Evolutionary conservation across 129 eudicot species (phyloP).

Genomic region (Lactuca sativa): DNA sequence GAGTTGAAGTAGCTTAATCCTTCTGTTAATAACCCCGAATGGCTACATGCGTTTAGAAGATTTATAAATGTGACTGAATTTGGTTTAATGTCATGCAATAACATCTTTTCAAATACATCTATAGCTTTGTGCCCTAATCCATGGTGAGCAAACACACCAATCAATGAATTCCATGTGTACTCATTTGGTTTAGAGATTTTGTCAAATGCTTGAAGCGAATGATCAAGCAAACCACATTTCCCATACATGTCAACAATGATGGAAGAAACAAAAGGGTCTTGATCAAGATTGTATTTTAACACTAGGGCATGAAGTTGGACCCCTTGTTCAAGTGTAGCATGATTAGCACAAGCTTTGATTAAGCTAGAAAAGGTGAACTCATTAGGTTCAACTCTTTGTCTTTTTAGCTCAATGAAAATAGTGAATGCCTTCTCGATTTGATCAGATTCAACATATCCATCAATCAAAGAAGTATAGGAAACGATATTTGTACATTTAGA

Average conservation of each 20-base stretch:
- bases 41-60: conserved; percentile 50
- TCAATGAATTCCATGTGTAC: conserved; percentile 42
- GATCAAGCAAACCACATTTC: conserved; percentile 50
- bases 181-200: conserved; percentile 24
- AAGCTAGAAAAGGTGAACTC: conserved; percentile 55
- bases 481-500: conserved; percentile 32
- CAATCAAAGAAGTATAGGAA: conserved; percentile 48
- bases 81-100: conserved; percentile 30
- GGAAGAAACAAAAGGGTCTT: conserved; percentile 44
- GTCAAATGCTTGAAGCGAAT: conserved; percentile 33
- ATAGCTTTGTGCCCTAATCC: conserved; percentile 43
- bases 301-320: conserved; percentile 50
- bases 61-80: conserved; percentile 42
- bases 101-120: conserved; percentile 35
- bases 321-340: conserved; percentile 58
- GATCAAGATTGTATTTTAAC: conserved; percentile 32
- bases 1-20: conserved; percentile 41
- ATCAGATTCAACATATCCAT: conserved; percentile 45
- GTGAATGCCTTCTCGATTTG: conserved; percentile 39
- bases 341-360: conserved; percentile 51
- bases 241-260: conserved; percentile 51
- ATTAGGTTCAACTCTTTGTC: conserved; percentile 37
- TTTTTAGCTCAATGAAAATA: conserved; percentile 36
- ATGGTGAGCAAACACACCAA: conserved; percentile 49
- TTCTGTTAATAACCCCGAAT: conserved; percentile 40